phyloP scores from a whole-genome alignment of 257 asterid species.

The Nyctanthes arbortristis region DNA sequence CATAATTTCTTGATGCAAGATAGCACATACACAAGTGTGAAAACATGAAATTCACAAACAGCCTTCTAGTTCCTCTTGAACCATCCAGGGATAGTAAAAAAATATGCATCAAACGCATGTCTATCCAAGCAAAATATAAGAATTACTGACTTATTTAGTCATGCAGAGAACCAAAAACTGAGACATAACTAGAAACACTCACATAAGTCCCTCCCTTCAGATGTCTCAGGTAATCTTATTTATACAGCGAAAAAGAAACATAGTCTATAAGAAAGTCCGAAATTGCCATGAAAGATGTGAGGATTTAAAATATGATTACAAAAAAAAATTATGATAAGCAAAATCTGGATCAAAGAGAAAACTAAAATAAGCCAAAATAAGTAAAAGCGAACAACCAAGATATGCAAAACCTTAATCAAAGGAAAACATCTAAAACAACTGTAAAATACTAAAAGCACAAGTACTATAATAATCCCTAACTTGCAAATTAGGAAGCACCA shows the following conservation, averaged over 20 bases:
- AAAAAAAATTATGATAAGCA: not conserved
- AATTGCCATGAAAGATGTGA: too few relatives aligned
- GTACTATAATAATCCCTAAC: not conserved
- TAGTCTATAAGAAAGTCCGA: not conserved
- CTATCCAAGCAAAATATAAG: not conserved
- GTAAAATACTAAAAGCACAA: conserved; percentile 1
- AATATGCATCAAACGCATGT: not conserved
- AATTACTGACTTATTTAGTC: not conserved
- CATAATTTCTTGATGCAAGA: not conserved
- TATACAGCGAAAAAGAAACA: not conserved
- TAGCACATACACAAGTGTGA: not conserved
- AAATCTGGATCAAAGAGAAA: not conserved
- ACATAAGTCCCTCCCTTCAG: too few relatives aligned
- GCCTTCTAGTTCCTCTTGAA: not conserved
- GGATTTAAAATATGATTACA: too few relatives aligned
- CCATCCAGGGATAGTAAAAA: not conserved
- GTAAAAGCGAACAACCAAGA: too few relatives aligned
- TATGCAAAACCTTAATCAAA: not conserved
- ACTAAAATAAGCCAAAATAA: too few relatives aligned
- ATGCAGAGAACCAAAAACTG: not conserved
- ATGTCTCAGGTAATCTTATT: too few relatives aligned
- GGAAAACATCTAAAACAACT: not conserved
- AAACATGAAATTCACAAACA: not conserved
- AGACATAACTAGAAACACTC: not conserved
- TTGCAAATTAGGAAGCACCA: not conserved